Percentiles rank a stretch among this genome's conserved stretches.
Evolutionary conservation across 208 protist genomes (phyloP).

Genomic region (Leishmania tarentolae): DNA sequence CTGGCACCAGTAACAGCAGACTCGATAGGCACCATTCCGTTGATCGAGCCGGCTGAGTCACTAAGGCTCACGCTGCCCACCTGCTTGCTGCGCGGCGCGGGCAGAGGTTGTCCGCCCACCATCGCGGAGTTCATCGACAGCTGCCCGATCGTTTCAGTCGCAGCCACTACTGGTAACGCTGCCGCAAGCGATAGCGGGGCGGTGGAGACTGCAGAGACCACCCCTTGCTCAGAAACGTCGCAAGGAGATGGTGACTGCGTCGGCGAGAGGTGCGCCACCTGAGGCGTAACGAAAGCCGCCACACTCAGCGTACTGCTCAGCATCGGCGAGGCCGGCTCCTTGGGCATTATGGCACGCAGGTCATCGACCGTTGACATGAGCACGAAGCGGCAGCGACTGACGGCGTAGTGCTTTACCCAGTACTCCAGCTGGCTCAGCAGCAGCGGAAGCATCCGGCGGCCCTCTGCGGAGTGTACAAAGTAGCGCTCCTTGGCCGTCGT

Average conservation of each 20-base stretch:
- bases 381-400: slow-evolving; percentile 67
- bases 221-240: slow-evolving; percentile 3
- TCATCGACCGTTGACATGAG: slow-evolving; percentile 64
- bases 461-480: slow-evolving; percentile 46
- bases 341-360: slow-evolving; percentile 29
- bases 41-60: slow-evolving; percentile 25
- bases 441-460: slow-evolving; percentile 39
- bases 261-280: not conserved
- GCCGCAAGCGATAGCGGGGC: not conserved
- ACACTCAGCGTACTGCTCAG: not conserved
- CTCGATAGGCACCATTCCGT: slow-evolving; percentile 8
- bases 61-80: slow-evolving; percentile 26
- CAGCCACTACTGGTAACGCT: not conserved
- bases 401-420: slow-evolving; percentile 63
- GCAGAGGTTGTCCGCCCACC: slow-evolving; percentile 50
- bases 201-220: not conserved
- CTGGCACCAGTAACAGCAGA: slow-evolving; percentile 15
- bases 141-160: slow-evolving; percentile 1
- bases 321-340: slow-evolving; percentile 14
- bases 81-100: slow-evolving; percentile 46
- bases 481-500: slow-evolving; percentile 45
- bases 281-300: slow-evolving; percentile 2
- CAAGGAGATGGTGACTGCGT: not conserved
- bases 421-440: slow-evolving; percentile 58
- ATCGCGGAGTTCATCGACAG: slow-evolving; percentile 21